phyloP scores from a whole-genome alignment of 1,284 basidiomycete genomes.

The Trichosporon sp. region DNA sequence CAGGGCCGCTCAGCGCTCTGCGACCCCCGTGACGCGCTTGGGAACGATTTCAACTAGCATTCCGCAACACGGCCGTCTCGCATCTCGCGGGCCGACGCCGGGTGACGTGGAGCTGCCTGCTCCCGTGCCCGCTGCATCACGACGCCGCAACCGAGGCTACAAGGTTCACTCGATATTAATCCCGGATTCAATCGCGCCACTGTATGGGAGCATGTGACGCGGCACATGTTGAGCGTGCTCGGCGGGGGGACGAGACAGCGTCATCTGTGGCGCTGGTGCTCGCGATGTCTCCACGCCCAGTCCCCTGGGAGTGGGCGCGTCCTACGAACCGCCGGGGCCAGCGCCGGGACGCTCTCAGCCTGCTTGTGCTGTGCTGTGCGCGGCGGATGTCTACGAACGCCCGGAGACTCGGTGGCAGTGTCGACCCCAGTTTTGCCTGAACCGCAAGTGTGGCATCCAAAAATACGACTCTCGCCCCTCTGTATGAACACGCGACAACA shows the following conservation, averaged over 20 bases:
- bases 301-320: too few species aligned
- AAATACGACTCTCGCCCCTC: background rate
- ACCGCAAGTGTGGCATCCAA: background rate
- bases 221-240: background rate
- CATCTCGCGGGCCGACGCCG: background rate
- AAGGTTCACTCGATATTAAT: background rate
- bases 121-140: background rate
- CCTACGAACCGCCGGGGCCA: background rate
- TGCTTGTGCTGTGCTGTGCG: too few species aligned
- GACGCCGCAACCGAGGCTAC: background rate
- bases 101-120: background rate
- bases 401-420: too few species aligned
- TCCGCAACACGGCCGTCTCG: background rate
- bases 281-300: too few species aligned
- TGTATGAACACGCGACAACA: background rate
- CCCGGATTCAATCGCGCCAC: background rate
- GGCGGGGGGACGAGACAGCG: background rate
- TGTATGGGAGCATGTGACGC: background rate
- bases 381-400: too few species aligned
- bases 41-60: background rate
- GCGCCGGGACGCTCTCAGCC: too few species aligned
- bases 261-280: background rate
- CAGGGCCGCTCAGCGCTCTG: too few species aligned
- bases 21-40: background rate
- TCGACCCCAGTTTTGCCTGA: too few species aligned